Evolutionary conservation across 2,329 filamentous ascomycete species (phyloP), one percentile per base, ranked within the genome.

Genomic region (Aspergillus brunneoviolaceus): DNA sequence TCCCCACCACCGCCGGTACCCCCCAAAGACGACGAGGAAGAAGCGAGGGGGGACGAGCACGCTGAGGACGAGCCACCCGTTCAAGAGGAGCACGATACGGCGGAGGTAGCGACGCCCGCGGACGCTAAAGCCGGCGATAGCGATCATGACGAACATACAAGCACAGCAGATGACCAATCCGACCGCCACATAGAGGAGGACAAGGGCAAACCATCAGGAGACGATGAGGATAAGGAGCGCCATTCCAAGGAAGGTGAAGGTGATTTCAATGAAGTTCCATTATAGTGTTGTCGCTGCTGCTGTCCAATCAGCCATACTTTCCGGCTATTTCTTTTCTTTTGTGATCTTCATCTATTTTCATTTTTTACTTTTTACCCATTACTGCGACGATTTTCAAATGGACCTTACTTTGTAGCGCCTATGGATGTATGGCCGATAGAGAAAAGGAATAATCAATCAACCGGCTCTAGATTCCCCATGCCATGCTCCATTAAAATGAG

Each of bases 191-290:
- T 69, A 21, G 66, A 61, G 51, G 65, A 69, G 7, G 60, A 67
- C 49, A n/a, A 61, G 11, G 52, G 48, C 21, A 21, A 61, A 21
- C 23, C 49, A 10, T 60, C 55, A 33, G 66, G 53, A 54, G 59
- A 47, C 49, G 53, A 16, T 50, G 56, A 61, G 62, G 63, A 39
- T n/a, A 58, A 61, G 3, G 72, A 73, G 61, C 59, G 60, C 35
- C 74, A 74, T 59, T 63, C 66, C 29, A 74, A 72, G 59, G 71
- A 74, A 60, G 64, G 68, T 14, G 72, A 74, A 49, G 63, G 69
- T 5, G 72, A 74, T 57, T 74, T 75, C 54, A 74, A 73, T 31
- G 72, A 75, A 65, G 70, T 75, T 16, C 71, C 73, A 33, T 67
- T 75, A 52, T 74, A 64, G 66, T 61, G 3, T 19, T 14, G 48